Conservation (phyloP, 148 eudicot genomes). For the Camellia sinensis region DNA sequence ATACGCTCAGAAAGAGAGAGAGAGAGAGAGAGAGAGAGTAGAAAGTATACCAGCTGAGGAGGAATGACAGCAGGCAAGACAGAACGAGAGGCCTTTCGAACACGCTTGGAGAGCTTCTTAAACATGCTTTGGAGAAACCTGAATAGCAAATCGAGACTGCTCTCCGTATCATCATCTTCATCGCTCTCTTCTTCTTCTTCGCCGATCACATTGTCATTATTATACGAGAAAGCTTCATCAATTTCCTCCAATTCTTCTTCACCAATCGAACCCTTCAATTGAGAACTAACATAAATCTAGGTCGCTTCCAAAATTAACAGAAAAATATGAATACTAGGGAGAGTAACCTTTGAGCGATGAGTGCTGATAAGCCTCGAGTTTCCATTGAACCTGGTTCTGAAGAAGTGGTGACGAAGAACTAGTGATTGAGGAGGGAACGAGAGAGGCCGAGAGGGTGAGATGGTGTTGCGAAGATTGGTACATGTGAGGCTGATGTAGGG, state of each 20-base stretch:
- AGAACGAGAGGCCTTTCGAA: constrained; percentile 20
- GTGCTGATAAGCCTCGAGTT: not conserved
- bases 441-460: not conserved
- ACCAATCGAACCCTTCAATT: not conserved
- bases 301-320: not conserved
- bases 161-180: constrained; percentile 16
- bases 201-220: constrained; percentile 1
- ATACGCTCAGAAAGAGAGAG: too few relatives aligned
- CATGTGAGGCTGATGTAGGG: not conserved
- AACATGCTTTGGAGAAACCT: constrained; percentile 23
- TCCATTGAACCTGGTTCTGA: not conserved
- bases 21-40: too few relatives aligned
- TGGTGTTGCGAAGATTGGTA: not conserved
- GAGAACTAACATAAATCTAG: not conserved
- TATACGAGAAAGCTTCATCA: not conserved
- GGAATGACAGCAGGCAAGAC: constrained; percentile 17
- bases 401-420: not conserved
- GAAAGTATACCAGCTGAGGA: constrained; percentile 18
- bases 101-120: constrained; percentile 15
- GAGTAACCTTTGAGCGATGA: not conserved
- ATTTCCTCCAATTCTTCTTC: constrained; percentile 13
- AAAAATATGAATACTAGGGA: too few relatives aligned
- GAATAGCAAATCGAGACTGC: constrained; percentile 21
- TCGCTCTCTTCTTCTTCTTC: constrained; percentile 6
- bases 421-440: not conserved